Conservation (phyloP, 2,329 filamentous ascomycete species). For the Diaporthe sp. region DNA sequence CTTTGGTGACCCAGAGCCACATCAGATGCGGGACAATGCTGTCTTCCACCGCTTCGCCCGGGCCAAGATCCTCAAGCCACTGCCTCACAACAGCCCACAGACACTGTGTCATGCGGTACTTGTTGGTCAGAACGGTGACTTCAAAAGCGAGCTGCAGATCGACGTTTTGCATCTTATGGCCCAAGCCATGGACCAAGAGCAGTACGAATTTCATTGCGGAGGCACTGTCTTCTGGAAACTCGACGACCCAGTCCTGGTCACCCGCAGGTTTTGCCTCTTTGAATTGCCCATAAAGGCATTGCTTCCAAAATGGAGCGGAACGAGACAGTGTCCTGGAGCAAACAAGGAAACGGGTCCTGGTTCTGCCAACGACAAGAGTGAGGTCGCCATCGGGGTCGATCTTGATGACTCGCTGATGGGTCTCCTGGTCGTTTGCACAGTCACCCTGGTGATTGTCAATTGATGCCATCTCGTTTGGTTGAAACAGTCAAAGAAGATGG, state of each 20-base stretch:
- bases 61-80: not conserved
- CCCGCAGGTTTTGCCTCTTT: not conserved
- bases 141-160: slow-evolving; percentile 34
- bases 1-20: not conserved
- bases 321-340: slow-evolving; percentile 16
- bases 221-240: slow-evolving; percentile 45
- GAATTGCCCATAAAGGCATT: slow-evolving; percentile 5
- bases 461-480: not conserved
- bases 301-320: not conserved
- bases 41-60: not conserved
- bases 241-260: slow-evolving; percentile 40
- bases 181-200: slow-evolving; percentile 43
- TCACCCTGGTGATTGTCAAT: not conserved
- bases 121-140: slow-evolving; percentile 43
- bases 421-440: not conserved
- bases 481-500: too few relatives aligned
- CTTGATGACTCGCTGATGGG: not conserved
- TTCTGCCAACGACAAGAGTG: not conserved
- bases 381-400: slow-evolving; percentile 14
- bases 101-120: slow-evolving; percentile 42
- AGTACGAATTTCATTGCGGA: not conserved
- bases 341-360: slow-evolving; percentile 4
- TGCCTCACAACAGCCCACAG: not conserved
- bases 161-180: not conserved
- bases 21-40: not conserved